Percentiles rank a stretch among this genome's conserved stretches.
Evolutionary conservation across 768 basidiomycete genomes (phyloP).

Genomic region (Roridomyces roridus): DNA sequence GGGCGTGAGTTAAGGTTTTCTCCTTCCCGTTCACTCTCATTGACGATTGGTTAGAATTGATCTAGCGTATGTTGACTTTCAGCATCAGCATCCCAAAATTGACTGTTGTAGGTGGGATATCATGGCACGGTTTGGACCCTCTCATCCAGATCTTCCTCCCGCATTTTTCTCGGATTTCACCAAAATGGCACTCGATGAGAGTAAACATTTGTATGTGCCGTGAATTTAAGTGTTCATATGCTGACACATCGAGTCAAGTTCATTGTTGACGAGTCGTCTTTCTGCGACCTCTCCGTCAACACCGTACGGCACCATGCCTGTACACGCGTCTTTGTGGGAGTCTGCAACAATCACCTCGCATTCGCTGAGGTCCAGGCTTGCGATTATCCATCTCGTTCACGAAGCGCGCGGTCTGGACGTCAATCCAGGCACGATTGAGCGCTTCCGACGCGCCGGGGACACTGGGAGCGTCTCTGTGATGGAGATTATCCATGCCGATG

Average conservation of each 20-base stretch:
- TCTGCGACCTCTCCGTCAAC: constrained; percentile 65
- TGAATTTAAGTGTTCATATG: neutral
- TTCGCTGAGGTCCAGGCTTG: constrained; percentile 73
- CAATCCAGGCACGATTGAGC: constrained; percentile 80
- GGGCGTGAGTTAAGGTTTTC: constrained; percentile 62
- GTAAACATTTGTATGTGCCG: constrained; percentile 70
- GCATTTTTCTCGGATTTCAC: constrained; percentile 85
- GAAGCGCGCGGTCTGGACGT: constrained; percentile 87
- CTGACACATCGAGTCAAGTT: constrained; percentile 32
- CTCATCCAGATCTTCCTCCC: constrained; percentile 63
- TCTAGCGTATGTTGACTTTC: constrained; percentile 58
- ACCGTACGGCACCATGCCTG: constrained; percentile 74
- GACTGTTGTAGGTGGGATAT: constrained; percentile 72
- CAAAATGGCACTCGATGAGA: constrained; percentile 86
- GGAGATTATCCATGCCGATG: constrained; percentile 81
- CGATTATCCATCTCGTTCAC: constrained; percentile 87
- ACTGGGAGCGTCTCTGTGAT: constrained; percentile 68
- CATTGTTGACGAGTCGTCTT: constrained; percentile 68
- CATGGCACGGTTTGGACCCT: constrained; percentile 76
- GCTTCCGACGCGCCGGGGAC: constrained; percentile 72
- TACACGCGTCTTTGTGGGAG: constrained; percentile 84
- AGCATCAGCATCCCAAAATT: neutral
- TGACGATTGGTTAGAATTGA: constrained; percentile 57
- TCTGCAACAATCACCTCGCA: constrained; percentile 71
- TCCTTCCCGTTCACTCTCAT: neutral